phyloP scores from a whole-genome alignment of 208 protist genomes.

The Leishmania amazonensis region DNA sequence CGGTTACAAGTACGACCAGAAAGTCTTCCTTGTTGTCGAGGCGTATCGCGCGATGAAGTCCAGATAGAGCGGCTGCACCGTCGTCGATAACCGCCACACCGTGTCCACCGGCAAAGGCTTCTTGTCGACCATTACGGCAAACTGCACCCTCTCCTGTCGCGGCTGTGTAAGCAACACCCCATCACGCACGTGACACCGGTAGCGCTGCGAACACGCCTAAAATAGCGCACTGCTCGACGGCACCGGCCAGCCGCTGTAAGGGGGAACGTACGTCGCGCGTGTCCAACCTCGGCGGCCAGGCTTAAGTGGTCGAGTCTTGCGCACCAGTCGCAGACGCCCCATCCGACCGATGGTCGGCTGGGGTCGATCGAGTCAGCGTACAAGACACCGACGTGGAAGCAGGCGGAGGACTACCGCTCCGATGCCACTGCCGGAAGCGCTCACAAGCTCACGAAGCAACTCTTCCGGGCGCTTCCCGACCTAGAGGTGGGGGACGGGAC shows the following conservation, averaged over 20 bases:
- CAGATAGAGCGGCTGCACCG: not conserved
- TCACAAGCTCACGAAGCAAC: not conserved
- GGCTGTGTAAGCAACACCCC: constrained; percentile 8
- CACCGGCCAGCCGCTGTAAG: not conserved
- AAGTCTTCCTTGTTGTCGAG: constrained; percentile 16
- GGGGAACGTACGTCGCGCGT: not conserved
- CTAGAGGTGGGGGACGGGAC: not conserved
- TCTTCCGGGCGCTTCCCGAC: not conserved
- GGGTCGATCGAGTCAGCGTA: not conserved
- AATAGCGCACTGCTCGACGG: not conserved
- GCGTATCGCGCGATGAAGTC: constrained; percentile 21
- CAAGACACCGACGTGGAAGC: not conserved
- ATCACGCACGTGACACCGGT: not conserved
- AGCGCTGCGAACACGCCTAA: not conserved
- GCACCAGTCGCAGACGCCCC: not conserved
- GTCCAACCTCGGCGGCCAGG: not conserved
- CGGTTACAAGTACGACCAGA: constrained; percentile 21
- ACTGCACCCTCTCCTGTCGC: not conserved
- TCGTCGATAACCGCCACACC: not conserved
- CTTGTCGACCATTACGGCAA: constrained; percentile 14
- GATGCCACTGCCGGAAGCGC: not conserved
- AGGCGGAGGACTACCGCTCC: constrained; percentile 3
- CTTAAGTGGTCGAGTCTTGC: not conserved
- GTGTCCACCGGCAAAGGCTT: not conserved
- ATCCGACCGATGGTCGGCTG: constrained; percentile 4